Percentiles rank a stretch among this genome's conserved stretches.
Evolutionary conservation across 139 green algal genomes (phyloP).

Genomic region (Haematococcus sp.): DNA sequence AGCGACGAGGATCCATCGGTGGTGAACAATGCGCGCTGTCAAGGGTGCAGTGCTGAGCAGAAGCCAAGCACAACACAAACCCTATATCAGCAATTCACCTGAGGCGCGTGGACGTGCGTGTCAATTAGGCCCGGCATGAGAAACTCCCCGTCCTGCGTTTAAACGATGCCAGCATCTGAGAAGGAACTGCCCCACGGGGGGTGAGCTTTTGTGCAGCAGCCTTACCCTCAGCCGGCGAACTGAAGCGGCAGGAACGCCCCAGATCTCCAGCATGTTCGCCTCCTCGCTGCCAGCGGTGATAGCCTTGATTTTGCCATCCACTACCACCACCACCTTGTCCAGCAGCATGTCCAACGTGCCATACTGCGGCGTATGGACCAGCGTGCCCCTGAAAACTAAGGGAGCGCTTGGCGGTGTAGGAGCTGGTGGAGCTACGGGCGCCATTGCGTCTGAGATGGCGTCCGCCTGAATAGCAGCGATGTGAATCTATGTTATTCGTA

Average conservation of each 20-base stretch:
- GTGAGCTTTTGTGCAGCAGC: not conserved
- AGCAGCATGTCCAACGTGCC: constrained; percentile 33
- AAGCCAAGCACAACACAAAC: not conserved
- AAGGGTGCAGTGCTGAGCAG: not conserved
- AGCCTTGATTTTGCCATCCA: constrained; percentile 27
- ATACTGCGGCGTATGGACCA: constrained; percentile 38
- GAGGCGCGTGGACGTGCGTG: constrained; percentile 48
- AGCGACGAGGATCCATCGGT: not conserved
- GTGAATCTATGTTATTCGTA: no score
- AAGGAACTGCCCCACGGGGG: not conserved
- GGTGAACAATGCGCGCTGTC: no score
- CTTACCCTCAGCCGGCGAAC: constrained; percentile 16
- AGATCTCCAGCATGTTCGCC: constrained; percentile 7
- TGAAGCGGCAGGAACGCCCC: not conserved
- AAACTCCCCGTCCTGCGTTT: constrained; percentile 35
- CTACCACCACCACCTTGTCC: constrained; percentile 29
- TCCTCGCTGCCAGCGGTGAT: constrained; percentile 20
- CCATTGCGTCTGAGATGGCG: no score
- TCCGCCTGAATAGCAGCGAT: no score
- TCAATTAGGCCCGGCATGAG: constrained; percentile 47
- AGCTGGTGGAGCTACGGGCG: no score
- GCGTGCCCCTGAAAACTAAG: constrained; percentile 30
- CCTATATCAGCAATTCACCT: constrained; percentile 13
- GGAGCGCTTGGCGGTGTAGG: not conserved
- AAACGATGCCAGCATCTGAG: not conserved